A percentile compares a stretch with the other conserved stretches of the same genome.
Evolutionary conservation across 768 basidiomycete genomes (phyloP).

Genomic region (Scleroderma citrinum): DNA sequence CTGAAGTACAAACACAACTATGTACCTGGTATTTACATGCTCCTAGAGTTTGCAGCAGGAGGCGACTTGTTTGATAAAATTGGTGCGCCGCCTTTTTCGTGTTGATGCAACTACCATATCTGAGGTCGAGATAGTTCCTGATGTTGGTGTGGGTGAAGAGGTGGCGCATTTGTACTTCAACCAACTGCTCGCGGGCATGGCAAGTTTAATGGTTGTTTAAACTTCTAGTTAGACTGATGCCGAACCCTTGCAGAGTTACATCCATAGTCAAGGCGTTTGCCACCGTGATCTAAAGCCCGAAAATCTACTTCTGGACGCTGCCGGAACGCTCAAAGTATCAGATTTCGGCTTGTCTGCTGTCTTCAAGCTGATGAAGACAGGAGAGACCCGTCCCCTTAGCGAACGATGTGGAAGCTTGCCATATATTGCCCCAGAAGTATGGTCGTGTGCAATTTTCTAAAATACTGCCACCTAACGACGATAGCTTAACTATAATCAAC

Average conservation of each 20-base stretch:
- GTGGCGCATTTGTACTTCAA: slow-evolving; percentile 87
- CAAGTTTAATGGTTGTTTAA: slow-evolving; percentile 28
- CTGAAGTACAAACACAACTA: slow-evolving; percentile 49
- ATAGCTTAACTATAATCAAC: slow-evolving; percentile 58
- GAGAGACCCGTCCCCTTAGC: slow-evolving; percentile 66
- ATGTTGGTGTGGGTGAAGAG: slow-evolving; percentile 81
- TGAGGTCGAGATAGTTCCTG: slow-evolving; percentile 56
- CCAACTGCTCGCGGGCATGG: slow-evolving; percentile 82
- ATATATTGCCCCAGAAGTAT: slow-evolving; percentile 91
- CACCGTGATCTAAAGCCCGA: slow-evolving; percentile 98
- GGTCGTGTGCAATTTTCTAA: slow-evolving; percentile 7
- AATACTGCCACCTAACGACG: neutral
- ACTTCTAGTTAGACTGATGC: slow-evolving; percentile 1
- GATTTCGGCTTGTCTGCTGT: slow-evolving; percentile 95
- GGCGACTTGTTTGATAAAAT: slow-evolving; percentile 99
- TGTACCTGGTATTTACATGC: slow-evolving; percentile 83
- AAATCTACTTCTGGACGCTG: slow-evolving; percentile 80
- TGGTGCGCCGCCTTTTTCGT: slow-evolving; percentile 44
- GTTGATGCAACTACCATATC: neutral
- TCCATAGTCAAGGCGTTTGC: slow-evolving; percentile 86
- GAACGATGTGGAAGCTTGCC: slow-evolving; percentile 91
- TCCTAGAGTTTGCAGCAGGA: slow-evolving; percentile 87
- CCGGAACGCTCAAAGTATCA: slow-evolving; percentile 84
- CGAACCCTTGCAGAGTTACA: slow-evolving; percentile 52
- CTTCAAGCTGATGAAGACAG: slow-evolving; percentile 76